Evolutionary conservation across 2,329 filamentous ascomycete genomes (phyloP).

Genomic region (Cladosporium sp.): DNA sequence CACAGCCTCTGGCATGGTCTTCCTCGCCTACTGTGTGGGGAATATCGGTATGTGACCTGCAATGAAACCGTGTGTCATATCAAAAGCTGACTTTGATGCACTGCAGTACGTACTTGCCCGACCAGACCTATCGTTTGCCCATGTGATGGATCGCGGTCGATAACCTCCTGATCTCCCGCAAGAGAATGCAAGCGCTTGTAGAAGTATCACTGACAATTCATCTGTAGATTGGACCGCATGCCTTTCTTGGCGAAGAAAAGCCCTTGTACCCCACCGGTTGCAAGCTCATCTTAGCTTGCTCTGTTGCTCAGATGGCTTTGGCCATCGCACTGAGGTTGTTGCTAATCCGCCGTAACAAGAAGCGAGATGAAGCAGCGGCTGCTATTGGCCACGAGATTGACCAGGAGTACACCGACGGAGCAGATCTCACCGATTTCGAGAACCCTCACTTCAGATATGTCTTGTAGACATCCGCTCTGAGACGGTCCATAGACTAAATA

Average conservation of each 20-base stretch:
- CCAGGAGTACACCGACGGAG: conserved; percentile 26
- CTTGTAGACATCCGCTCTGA: not conserved
- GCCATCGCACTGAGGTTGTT: conserved; percentile 34
- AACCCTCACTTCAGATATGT: conserved; percentile 9
- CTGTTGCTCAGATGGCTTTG: conserved; percentile 39
- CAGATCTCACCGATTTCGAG: conserved; percentile 40
- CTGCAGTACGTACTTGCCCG: not conserved
- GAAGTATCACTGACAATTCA: conserved; percentile 29
- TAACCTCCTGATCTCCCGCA: too few species aligned
- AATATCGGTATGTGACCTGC: conserved; percentile 30
- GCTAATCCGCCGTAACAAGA: conserved; percentile 37
- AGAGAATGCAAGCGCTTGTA: not conserved
- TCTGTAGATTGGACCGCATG: conserved; percentile 45
- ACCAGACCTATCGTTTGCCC: not conserved
- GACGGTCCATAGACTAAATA: not conserved
- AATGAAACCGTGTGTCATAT: conserved; percentile 1
- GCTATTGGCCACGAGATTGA: not conserved
- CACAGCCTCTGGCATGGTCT: conserved; percentile 45
- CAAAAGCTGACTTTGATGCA: conserved; percentile 13
- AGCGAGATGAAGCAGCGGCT: conserved; percentile 31
- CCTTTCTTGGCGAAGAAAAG: conserved; percentile 43
- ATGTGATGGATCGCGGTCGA: too few species aligned
- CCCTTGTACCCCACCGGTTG: conserved; percentile 51
- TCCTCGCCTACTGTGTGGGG: conserved; percentile 41
- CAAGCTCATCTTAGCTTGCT: conserved; percentile 47